Conservation (phyloP, 805 yeast species). For the Nakazawaea anatomiae region DNA sequence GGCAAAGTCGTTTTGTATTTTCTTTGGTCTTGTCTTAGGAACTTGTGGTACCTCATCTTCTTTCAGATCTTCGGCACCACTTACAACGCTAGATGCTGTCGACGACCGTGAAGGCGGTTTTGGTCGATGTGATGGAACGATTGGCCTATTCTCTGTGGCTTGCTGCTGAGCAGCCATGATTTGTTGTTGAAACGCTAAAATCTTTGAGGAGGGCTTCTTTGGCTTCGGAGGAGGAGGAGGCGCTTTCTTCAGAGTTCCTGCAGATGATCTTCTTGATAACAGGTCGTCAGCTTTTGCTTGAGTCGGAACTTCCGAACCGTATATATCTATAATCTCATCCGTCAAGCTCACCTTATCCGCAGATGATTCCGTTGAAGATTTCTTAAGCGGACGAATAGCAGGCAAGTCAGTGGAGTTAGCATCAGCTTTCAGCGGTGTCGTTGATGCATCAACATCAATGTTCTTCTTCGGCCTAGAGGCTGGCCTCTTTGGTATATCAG, state of each 20-base stretch:
- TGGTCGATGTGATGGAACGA: slow-evolving; percentile 18
- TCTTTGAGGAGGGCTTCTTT: slow-evolving; percentile 70
- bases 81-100: not conserved
- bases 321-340: slow-evolving; percentile 15
- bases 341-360: not conserved
- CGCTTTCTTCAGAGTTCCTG: slow-evolving; percentile 13
- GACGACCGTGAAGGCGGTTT: slow-evolving; percentile 8
- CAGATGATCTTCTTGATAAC: slow-evolving; percentile 1
- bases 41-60: slow-evolving; percentile 1
- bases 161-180: slow-evolving; percentile 45
- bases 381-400: not conserved
- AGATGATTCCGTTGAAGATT: not conserved
- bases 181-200: slow-evolving; percentile 80
- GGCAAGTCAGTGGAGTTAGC: not conserved
- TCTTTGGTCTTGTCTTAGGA: slow-evolving; percentile 9
- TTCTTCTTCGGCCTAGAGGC: not conserved
- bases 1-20: slow-evolving; percentile 33
- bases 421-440: not conserved
- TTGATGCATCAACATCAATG: slow-evolving; percentile 1
- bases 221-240: slow-evolving; percentile 62
- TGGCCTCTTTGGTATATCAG: not conserved
- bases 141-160: slow-evolving; percentile 21
- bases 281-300: slow-evolving; percentile 8
- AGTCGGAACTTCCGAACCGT: slow-evolving; percentile 16
- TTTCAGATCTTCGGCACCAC: slow-evolving; percentile 3